Conservation (phyloP, 2,329 filamentous ascomycete genomes). For the Hymenoscyphus fraxineus region DNA sequence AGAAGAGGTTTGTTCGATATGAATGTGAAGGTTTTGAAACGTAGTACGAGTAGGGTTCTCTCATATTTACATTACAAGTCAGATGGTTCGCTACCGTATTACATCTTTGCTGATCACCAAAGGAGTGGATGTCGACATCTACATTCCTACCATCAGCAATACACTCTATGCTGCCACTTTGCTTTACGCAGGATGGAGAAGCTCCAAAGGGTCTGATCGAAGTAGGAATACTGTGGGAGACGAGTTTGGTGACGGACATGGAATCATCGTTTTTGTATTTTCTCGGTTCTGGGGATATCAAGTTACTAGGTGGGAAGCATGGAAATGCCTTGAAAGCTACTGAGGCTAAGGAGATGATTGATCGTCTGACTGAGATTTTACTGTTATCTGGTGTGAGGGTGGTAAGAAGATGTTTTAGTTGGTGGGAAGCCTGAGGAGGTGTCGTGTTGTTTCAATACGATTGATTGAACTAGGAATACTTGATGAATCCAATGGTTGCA, state of each 20-base stretch:
- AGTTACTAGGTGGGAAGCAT: background rate
- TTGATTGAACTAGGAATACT: no score
- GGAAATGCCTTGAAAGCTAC: background rate
- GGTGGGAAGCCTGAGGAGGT: no score
- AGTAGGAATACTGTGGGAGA: background rate
- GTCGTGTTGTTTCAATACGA: no score
- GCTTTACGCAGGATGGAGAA: background rate
- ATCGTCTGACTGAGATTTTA: background rate
- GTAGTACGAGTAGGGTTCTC: background rate
- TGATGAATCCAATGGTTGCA: no score
- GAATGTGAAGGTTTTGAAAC: background rate
- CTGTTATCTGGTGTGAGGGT: background rate
- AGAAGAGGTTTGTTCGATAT: background rate
- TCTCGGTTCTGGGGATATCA: background rate
- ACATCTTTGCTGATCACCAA: background rate
- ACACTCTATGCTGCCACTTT: background rate
- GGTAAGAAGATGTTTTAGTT: background rate
- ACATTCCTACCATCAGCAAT: background rate
- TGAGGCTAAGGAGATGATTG: background rate
- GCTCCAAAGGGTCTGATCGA: background rate
- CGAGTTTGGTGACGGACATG: background rate
- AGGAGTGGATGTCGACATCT: background rate
- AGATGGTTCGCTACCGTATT: background rate
- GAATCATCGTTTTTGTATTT: background rate
- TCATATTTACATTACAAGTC: background rate